Conservation (phyloP, 345 rosid species). For the Abelmoschus esculentus region DNA sequence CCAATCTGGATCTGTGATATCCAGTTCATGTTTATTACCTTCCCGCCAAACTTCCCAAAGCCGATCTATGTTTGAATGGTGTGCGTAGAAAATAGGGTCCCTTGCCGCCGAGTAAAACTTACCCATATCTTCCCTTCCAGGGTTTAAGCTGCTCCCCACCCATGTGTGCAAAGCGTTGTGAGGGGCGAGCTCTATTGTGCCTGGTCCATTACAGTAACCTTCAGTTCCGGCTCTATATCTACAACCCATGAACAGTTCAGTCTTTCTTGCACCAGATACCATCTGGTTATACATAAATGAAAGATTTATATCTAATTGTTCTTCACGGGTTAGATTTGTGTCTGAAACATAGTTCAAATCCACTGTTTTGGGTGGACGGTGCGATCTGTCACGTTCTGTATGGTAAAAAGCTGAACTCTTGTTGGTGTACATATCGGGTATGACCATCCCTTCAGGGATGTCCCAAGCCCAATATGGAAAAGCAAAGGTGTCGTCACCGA, state of each 20-base stretch:
- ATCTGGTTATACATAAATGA: constrained; percentile 12
- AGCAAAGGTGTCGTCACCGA: constrained; percentile 15
- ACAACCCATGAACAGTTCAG: constrained; percentile 5
- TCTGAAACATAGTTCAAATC: neutral
- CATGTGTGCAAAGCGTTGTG: constrained; percentile 10
- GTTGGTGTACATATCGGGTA: constrained; percentile 3
- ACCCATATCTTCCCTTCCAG: constrained; percentile 16
- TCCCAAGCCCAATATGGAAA: constrained; percentile 22
- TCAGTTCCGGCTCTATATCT: neutral
- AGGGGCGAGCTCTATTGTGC: constrained; percentile 11
- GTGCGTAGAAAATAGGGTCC: constrained; percentile 18
- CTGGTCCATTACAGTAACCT: neutral
- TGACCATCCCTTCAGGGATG: constrained; percentile 10
- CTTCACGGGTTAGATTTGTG: neutral
- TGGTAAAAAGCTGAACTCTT: neutral
- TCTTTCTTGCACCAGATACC: constrained; percentile 9
- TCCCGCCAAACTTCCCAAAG: constrained; percentile 18
- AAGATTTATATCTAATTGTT: neutral
- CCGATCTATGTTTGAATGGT: constrained; percentile 16
- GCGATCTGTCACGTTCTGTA: neutral
- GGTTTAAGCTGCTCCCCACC: constrained; percentile 8
- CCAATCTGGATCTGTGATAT: constrained; percentile 10
- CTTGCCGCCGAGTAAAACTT: constrained; percentile 12
- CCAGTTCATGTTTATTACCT: neutral
- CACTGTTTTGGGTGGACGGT: neutral